phyloP scores from a whole-genome alignment of 768 basidiomycete species.

The Boletellus ananas region DNA sequence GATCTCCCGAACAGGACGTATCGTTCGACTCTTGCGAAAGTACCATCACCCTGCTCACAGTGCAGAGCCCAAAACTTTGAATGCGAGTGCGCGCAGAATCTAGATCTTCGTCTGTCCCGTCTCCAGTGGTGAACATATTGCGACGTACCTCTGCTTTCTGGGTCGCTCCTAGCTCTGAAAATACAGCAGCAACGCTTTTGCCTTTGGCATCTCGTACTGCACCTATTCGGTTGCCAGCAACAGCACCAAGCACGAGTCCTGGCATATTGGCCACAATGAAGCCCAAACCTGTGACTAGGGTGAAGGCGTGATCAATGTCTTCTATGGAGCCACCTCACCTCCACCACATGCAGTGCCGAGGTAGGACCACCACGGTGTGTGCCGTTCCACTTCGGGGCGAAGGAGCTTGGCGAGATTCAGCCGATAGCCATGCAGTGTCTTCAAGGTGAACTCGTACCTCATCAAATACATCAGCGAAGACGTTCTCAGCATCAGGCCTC shows the following conservation, averaged over 20 bases:
- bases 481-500: constrained; percentile 71
- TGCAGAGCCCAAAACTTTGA: constrained; percentile 78
- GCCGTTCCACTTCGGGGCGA: constrained; percentile 74
- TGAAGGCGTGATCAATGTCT: constrained; percentile 33
- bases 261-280: constrained; percentile 72
- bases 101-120: constrained; percentile 26
- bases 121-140: not conserved
- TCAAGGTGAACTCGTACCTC: constrained; percentile 51
- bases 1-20: no score
- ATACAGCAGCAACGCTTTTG: constrained; percentile 88
- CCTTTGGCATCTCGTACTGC: constrained; percentile 93
- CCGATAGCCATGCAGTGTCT: not conserved
- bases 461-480: constrained; percentile 90
- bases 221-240: constrained; percentile 87
- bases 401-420: constrained; percentile 49
- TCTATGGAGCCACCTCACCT: constrained; percentile 30
- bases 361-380: constrained; percentile 72
- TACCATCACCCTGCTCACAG: constrained; percentile 19
- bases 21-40: not conserved
- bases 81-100: constrained; percentile 77
- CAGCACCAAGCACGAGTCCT: constrained; percentile 79
- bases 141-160: constrained; percentile 83
- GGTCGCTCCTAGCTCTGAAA: constrained; percentile 64
- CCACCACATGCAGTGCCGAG: constrained; percentile 67
- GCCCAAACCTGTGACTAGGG: constrained; percentile 29